Conservation (phyloP, 495 filamentous ascomycete genomes). For the Aspergillus coremiiformis region DNA sequence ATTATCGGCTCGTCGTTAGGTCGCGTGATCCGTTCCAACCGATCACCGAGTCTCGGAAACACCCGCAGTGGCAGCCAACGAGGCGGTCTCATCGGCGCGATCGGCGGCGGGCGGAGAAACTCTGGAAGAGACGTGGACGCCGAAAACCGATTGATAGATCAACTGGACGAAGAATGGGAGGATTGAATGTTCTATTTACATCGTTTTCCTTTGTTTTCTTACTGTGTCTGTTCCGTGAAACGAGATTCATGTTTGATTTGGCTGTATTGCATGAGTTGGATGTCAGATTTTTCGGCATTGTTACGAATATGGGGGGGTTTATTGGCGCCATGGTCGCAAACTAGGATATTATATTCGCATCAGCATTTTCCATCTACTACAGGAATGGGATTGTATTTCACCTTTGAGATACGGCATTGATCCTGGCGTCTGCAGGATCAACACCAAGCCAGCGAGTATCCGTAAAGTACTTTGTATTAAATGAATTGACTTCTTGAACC, state of each 20-base stretch:
- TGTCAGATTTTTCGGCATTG: neutral
- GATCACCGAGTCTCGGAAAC: slow-evolving; percentile 40
- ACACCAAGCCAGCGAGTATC: too few species aligned
- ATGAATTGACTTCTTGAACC: too few species aligned
- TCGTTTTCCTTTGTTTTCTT: neutral
- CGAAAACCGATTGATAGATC: slow-evolving; percentile 91
- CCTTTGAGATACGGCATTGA: too few species aligned
- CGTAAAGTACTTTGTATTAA: too few species aligned
- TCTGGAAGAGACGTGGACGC: slow-evolving; percentile 51
- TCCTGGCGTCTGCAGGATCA: too few species aligned
- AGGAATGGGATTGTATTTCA: too few species aligned
- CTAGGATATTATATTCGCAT: neutral
- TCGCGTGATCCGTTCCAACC: slow-evolving; percentile 48
- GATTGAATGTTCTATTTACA: slow-evolving; percentile 27
- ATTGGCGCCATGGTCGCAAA: neutral
- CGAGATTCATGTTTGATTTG: neutral
- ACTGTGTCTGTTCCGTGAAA: neutral
- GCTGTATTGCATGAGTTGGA: neutral
- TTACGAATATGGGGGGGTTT: neutral
- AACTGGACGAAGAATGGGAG: slow-evolving; percentile 84
- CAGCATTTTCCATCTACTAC: too few species aligned
- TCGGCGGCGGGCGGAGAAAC: slow-evolving; percentile 33
- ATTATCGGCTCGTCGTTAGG: slow-evolving; percentile 72
- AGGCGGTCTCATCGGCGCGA: slow-evolving; percentile 29
- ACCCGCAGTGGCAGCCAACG: slow-evolving; percentile 30